Evolutionary conservation across 176 grass and related monocot genomes (phyloP).

Genomic region (Pharus latifolius): DNA sequence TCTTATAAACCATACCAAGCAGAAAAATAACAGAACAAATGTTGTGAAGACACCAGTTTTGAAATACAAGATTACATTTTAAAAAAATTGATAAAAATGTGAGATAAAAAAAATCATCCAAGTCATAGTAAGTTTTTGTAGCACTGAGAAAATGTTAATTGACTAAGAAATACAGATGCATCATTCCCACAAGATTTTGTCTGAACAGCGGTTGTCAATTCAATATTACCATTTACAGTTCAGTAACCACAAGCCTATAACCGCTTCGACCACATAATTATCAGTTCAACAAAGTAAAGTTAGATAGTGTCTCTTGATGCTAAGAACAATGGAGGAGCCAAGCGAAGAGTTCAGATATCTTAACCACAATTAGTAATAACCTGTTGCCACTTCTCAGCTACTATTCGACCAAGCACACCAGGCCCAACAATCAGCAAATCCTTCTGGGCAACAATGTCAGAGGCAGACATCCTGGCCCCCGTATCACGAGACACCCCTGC

Average conservation of each 20-base stretch:
- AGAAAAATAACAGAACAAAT: background rate
- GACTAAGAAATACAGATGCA: background rate
- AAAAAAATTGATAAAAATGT: background rate
- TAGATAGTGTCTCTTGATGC: background rate
- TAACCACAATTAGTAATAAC: slow-evolving; percentile 8
- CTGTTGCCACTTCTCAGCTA: slow-evolving; percentile 61
- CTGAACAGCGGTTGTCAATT: background rate
- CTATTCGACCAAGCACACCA: slow-evolving; percentile 56
- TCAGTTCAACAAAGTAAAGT: background rate
- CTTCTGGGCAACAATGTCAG: slow-evolving; percentile 26
- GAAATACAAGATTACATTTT: background rate
- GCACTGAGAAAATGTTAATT: background rate
- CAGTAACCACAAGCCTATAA: background rate
- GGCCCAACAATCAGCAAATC: slow-evolving; percentile 67
- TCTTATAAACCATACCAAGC: background rate
- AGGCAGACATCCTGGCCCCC: background rate
- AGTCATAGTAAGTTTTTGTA: background rate
- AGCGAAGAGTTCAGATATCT: background rate
- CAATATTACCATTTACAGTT: background rate
- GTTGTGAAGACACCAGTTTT: background rate
- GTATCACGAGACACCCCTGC: background rate
- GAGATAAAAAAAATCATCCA: background rate
- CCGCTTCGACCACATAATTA: background rate
- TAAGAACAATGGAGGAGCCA: background rate
- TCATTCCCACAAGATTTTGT: background rate